Evolutionary conservation across 495 filamentous ascomycete genomes (phyloP), one percentile per base, ranked within the genome.

Genomic region (Neurospora sp.): DNA sequence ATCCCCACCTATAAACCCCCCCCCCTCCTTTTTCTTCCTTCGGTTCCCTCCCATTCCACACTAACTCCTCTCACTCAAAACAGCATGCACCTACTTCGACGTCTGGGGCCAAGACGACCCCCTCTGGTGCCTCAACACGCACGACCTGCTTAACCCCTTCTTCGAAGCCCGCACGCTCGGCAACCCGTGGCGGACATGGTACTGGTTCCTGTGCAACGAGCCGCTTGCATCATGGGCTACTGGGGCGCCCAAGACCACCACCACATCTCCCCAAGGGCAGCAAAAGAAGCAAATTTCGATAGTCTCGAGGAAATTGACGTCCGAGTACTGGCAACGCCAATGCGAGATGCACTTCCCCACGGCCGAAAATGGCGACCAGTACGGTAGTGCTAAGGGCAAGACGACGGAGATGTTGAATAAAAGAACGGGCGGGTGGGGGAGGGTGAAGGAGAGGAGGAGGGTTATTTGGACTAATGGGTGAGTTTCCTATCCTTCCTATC

Each of bases 151-250:
- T 38, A 89, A 85, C 78, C 85, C 86, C 37, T 76, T 88, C 35
- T 90, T 85, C 78, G 85, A 86, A 39, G 87, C 90, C 71, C 78
- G 78, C 22, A 83, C 84, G 2, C 84, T 89, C 2, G 73, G 74
- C 73, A 90, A 90, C 78, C 74, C 79, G 35, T 85, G 90, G 80
- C 80, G 87, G 14, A 89, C 90, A 71, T 91, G 88, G 88, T 81
- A 85, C 77, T 90, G 87, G 88, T 81, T 91, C 75, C 80, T 89
- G 69, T 90, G 89, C 82, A 90, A 91, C 76, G 87, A 91, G 78
- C 88, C 89, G 0, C 39, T 79, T 1, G 77, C 74, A 1, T 77
- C 73, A 39, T 79, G 77, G 78, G 75, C 75, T 0, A 75, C 86
- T 71, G 87, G 86, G 39, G 87, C 88, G n/a, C 88, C 89, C 4